Base-by-base conservation (phyloP, 257 asterid species). In the Lithospermum erythrorhizon region DNA sequence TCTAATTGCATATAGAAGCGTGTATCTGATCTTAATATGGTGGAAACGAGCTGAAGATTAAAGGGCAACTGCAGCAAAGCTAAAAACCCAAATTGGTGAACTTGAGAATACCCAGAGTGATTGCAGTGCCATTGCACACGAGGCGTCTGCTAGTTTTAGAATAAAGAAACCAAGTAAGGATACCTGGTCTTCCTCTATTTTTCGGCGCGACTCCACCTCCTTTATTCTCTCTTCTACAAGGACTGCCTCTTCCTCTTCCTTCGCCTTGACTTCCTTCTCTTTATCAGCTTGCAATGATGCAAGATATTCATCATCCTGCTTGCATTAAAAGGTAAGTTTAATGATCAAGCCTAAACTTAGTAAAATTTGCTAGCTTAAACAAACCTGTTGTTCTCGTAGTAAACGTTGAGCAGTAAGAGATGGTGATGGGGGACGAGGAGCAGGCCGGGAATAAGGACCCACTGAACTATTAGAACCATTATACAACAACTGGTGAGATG, bases 191-290 rank as follows among this genome's bases (percentile, higher is more conserved):
- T 84, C 90, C 67, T 81, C 86, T 68, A 63, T 64, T 75, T 85
- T 72, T 64, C 70, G 78, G 61, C 64, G 88, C 37, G 69, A 41
- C 71, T 86, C 95, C 67, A 86, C 97, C 75, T 86, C 97, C 80
- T 73, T 78, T 75, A 69, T 84, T 78, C 81, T 83, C 82, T 81
- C 80, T 78, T 87, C 95, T 11, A 76, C 89, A 63, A 80, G 75
- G 65, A 83, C 89, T 77, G 94, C 96, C 74, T 89, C 97, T 69
- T 96, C 97, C 73, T 89, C 99, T 85, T 86, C 96, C 82, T 68
- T 79, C 13, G 94, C 99, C 81, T 84, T 93, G 83, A 93, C 59
- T 74, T 86, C 99, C 83, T 87, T 93, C 76, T 89, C 97, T 75
- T 83, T 82, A 78, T 93, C 99, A 75, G 96, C 99, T 93, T 89